phyloP scores from a whole-genome alignment of 1,284 basidiomycete genomes.

The Trametes pubescens region DNA sequence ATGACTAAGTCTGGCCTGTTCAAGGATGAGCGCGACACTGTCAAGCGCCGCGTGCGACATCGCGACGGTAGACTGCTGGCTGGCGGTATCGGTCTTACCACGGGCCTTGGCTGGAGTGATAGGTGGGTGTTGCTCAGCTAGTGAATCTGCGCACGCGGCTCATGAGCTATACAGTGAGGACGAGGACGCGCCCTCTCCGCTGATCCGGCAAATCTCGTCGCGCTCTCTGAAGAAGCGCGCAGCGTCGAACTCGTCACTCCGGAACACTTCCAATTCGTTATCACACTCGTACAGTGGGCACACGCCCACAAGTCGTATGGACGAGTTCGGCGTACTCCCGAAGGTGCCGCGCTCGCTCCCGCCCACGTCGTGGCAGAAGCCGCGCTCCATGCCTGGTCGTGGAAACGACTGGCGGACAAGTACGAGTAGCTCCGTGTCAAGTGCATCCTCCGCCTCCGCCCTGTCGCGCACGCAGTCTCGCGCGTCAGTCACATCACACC shows the following conservation, averaged over 20 bases:
- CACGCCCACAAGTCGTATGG: conserved; percentile 30
- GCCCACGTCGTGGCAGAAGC: conserved; percentile 39
- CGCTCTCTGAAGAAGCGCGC: conserved; percentile 48
- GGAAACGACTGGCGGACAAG: conserved; percentile 29
- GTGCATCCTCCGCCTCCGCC: conserved; percentile 23
- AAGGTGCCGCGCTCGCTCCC: conserved; percentile 33
- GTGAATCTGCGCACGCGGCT: conserved; percentile 10
- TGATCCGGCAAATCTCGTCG: conserved; percentile 69
- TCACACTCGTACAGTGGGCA: conserved; percentile 44
- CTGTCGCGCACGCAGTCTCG: conserved; percentile 29
- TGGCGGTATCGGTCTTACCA: conserved; percentile 79
- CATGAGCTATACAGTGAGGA: conserved; percentile 64
- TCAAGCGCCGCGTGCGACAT: conserved; percentile 66
- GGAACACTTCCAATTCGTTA: conserved; percentile 38
- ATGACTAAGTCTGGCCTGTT: conserved; percentile 60
- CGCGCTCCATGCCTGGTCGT: conserved; percentile 11
- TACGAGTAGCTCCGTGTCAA: conserved; percentile 37
- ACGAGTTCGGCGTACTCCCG: conserved; percentile 28
- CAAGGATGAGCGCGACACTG: conserved; percentile 72
- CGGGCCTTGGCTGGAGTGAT: conserved; percentile 83
- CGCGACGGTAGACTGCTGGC: conserved; percentile 69
- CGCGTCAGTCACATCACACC: conserved; percentile 31
- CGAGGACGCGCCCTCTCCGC: conserved; percentile 79
- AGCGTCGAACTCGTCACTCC: conserved; percentile 15
- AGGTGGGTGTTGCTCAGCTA: conserved; percentile 50